phyloP scores from a whole-genome alignment of 1,139 yeast species.

The Blastobotrys serpentis region DNA sequence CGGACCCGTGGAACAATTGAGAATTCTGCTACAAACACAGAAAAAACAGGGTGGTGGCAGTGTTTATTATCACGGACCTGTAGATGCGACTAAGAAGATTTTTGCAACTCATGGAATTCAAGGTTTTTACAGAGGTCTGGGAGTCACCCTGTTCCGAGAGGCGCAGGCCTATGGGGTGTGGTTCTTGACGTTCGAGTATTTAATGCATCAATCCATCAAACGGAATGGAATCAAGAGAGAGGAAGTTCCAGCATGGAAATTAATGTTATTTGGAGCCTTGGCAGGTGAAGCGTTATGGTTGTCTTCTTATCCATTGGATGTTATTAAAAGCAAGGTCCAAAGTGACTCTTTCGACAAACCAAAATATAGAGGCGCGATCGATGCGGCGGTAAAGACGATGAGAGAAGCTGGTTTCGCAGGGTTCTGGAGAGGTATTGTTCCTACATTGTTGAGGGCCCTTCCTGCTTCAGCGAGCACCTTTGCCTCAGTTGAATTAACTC shows the following conservation, averaged over 20 bases:
- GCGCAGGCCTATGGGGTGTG: constrained; percentile 81
- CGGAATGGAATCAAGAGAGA: constrained; percentile 39
- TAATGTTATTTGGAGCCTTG: constrained; percentile 61
- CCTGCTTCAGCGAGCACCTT: constrained; percentile 79
- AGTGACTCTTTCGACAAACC: constrained; percentile 58
- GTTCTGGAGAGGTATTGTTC: constrained; percentile 71
- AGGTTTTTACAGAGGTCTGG: constrained; percentile 63
- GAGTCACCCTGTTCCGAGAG: constrained; percentile 63
- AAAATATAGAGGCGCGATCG: constrained; percentile 48
- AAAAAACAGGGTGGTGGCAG: constrained; percentile 31
- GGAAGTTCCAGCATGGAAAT: constrained; percentile 59
- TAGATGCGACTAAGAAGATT: constrained; percentile 51
- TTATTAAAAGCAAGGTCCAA: constrained; percentile 67
- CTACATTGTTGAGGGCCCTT: constrained; percentile 66
- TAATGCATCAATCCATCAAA: constrained; percentile 40
- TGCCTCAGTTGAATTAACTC: constrained; percentile 71
- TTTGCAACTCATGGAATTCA: constrained; percentile 47
- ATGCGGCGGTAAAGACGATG: constrained; percentile 51
- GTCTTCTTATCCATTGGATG: constrained; percentile 69
- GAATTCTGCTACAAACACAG: constrained; percentile 68
- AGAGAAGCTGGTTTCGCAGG: constrained; percentile 52
- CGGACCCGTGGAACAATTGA: constrained; percentile 71
- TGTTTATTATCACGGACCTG: constrained; percentile 45
- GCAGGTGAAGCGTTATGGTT: constrained; percentile 77
- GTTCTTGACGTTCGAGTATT: constrained; percentile 69